Evolutionary conservation across 768 basidiomycete genomes (phyloP), one percentile per base, ranked within the genome.

Genomic region (Infundibulicybe gibba): DNA sequence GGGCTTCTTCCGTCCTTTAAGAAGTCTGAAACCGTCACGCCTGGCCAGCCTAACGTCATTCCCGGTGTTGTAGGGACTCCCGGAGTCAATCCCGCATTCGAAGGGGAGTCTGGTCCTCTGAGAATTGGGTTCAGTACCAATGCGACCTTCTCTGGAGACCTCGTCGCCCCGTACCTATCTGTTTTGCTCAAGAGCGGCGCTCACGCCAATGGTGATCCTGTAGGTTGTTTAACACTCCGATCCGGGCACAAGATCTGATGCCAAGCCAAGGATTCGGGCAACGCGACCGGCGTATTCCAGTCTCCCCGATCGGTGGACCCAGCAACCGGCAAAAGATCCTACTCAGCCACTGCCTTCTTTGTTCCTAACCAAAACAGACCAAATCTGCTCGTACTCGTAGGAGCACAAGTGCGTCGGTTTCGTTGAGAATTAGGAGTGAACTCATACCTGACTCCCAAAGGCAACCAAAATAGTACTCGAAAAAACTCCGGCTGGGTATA

Each of bases 301-400:
- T n/a, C 35, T 38, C n/a, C 35, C 17, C 14, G 35, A 38, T 51
- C 53, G 14, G 55, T 66, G 2, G 63, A 65, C 45, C 53, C 57
- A 2, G 37, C 35, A 6, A 64, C 52, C 3, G 50, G 48, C 4
- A 58, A 44, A 31, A 58, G 67, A 1, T 59, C 58, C 9, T 63
- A 63, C 45, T 51, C 66, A 12, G 53, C 54, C 4, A 48, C 55
- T 3, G 61, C 52, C 0, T 67, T 65, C 47, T 62, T 60, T 45
- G 41, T 46, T n/a, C 63, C 65, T 9, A 62, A 61, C 42, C 35
- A 51, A 16, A 34, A 45, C 6, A 53, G 68, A 4, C 32, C 32
- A 30, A 70, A 67, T 48, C 50, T 69, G 1, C 47, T 51, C 12
- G 58, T 66, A 3, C 50, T 68, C 12, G 54, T 59, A 14, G 35